Base-by-base conservation (phyloP, 2,329 filamentous ascomycete genomes). In the Colletotrichum spaethianum region DNA sequence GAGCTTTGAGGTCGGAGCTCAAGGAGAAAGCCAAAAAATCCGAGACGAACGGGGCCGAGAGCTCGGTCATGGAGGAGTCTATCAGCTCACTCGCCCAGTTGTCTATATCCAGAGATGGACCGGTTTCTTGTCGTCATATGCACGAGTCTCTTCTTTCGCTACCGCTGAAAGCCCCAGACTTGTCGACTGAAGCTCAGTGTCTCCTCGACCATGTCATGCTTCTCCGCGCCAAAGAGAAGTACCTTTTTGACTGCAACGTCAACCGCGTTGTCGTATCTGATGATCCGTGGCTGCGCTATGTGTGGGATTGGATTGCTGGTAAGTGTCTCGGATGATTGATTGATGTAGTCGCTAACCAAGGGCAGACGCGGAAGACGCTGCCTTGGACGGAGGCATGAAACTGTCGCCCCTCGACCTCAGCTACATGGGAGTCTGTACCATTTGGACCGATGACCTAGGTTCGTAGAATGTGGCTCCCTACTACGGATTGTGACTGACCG, bases 281-380 rank as follows among this genome's bases (percentile, higher is more conserved):
- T 72, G 92, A 95, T 76, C 89, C 89, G 38, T 94, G 93, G 89
- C 84, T 96, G n/a, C 88, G 91, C 69, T 92, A 93, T 67, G 84
- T 93, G n/a, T 97, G 94, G 94, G 89, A 90, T 57, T 94, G 93
- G 86, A 86, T 95, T 59, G 86, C 89, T 70, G 90, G 93, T 91
- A 77, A 78, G 84, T 86, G 16, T 28, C 74, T n/a, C 3, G 18
- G 14, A 61, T 8, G 18, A 16, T 11, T 68, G 31, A 28, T 28
- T 18, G 31, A 18, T 53, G 23, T 52, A 16, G 9, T n/a, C 48
- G 66, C 76, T 80, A 52, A 80, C 70, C 23, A 60, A 56, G 59
- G 56, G 42, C 73, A 89, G 90, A 89, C 72, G 91, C 91, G 1
- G 90, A 93, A 75, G 85, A 88, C 33, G 90, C 91, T 38, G 90